phyloP scores from a whole-genome alignment of 192 early-diverging fungal genomes.

The Lobosporangium transversale region DNA sequence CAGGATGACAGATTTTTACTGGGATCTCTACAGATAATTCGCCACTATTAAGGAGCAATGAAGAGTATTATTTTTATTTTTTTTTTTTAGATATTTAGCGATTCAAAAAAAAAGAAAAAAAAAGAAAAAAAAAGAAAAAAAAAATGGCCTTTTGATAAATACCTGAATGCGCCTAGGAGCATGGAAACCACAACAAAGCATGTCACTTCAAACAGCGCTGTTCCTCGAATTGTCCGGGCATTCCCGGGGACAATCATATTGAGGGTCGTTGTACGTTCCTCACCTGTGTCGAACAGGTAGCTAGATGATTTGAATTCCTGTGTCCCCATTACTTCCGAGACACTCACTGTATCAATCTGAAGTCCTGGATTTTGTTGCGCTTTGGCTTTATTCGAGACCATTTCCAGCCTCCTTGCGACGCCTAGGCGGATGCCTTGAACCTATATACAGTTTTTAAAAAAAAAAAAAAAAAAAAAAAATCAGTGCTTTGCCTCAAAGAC shows the following conservation, averaged over 20 bases:
- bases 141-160: no score
- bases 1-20: slow-evolving; percentile 64
- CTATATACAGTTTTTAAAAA: no score
- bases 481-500: no score
- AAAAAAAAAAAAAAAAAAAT: no score
- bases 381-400: slow-evolving; percentile 59
- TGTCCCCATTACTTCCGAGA: slow-evolving; percentile 50
- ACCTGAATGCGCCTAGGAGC: slow-evolving; percentile 57
- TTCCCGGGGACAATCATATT: slow-evolving; percentile 67
- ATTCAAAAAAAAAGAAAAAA: neutral
- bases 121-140: no score
- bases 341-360: slow-evolving; percentile 57
- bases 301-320: slow-evolving; percentile 65
- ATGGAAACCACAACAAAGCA: slow-evolving; percentile 58
- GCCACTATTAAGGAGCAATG: slow-evolving; percentile 48
- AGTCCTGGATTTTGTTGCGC: slow-evolving; percentile 52
- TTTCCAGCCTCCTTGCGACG: slow-evolving; percentile 55
- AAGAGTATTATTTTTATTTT: neutral
- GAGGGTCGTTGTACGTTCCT: slow-evolving; percentile 61
- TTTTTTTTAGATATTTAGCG: neutral
- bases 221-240: slow-evolving; percentile 64
- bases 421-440: slow-evolving; percentile 65
- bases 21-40: slow-evolving; percentile 65
- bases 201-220: slow-evolving; percentile 63
- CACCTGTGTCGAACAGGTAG: slow-evolving; percentile 67